Evolutionary conservation across 164 flowering plant species (phyloP), one percentile per base, ranked within the genome.

Genomic region (Cinnamomum chago): DNA sequence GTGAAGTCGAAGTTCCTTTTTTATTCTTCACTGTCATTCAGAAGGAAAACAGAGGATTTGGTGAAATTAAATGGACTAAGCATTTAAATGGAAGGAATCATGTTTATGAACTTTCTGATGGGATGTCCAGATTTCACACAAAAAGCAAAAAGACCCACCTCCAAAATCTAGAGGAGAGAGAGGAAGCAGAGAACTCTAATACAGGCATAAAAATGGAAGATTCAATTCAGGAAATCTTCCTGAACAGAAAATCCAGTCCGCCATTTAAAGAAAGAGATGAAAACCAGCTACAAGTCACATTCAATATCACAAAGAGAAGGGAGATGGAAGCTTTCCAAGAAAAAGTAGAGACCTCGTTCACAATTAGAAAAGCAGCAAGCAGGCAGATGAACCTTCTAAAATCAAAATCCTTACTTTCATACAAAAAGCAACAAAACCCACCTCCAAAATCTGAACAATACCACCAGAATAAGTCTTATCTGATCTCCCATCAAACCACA

Each of bases 61-160:
- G n/a, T 15, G n/a, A 5, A 55, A 55, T 15, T 17, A 55, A 15
- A 55, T 15, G n/a, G 18, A 55, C 60, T 20, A 3, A 3, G n/a
- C 60, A 20, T 55, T 55, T 20, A 55, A 55, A 55, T 55, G 7
- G 60, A 55, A 55, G 60, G 60, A 55, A 55, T 55, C 60, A 15
- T 15, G 20, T 17, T 55, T 55, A 15, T 55, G 17, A 17, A 55
- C 60, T 55, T 55, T 0, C 60, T 5, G n/a, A 14, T 15, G n/a
- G 20, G 60, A 55, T 3, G n/a, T 15, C 20, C 60, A 70, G 23
- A 55, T 70, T 70, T 70, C 62, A 70, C 20, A 58, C 40, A 55
- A 20, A 50, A 51, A 70, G 72, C 72, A 70, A 15, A 23, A 50
- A 69, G 51, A 25, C 60, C 64, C 72, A 70, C 62, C 22, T 7